phyloP scores from a whole-genome alignment of 805 yeast genomes.

The Pichia insulana region DNA sequence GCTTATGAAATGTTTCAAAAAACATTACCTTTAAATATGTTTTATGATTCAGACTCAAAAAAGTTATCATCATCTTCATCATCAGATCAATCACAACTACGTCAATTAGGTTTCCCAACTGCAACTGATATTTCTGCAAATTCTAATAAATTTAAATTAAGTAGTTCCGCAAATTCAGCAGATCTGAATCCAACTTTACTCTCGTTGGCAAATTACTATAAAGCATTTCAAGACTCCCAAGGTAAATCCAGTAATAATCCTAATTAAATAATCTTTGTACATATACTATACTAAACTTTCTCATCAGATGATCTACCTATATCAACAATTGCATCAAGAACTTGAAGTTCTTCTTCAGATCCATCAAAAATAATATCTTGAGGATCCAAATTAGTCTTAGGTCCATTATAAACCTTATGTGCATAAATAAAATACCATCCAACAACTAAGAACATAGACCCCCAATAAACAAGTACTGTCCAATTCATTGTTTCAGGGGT shows the following conservation, averaged over 20 bases:
- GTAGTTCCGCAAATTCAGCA: slow-evolving; percentile 18
- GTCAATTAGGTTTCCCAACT: background rate
- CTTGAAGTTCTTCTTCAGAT: too few relatives aligned
- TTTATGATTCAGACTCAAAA: slow-evolving; percentile 16
- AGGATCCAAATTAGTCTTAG: slow-evolving; percentile 23
- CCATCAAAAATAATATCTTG: too few relatives aligned
- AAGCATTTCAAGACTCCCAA: slow-evolving; percentile 7
- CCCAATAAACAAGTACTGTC: slow-evolving; percentile 39
- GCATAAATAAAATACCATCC: slow-evolving; percentile 40
- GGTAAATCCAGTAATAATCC: background rate
- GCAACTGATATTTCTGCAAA: slow-evolving; percentile 17
- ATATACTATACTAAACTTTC: too few relatives aligned
- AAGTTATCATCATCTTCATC: slow-evolving; percentile 23
- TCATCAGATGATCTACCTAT: background rate
- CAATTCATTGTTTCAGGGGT: slow-evolving; percentile 41
- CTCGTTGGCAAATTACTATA: slow-evolving; percentile 11
- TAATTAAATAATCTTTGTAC: too few relatives aligned
- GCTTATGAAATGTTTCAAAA: slow-evolving; percentile 87
- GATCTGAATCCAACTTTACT: slow-evolving; percentile 24
- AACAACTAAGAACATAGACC: slow-evolving; percentile 27
- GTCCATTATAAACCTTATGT: slow-evolving; percentile 45
- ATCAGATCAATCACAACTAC: background rate
- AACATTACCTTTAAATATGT: slow-evolving; percentile 55
- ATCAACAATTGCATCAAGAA: background rate
- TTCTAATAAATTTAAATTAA: slow-evolving; percentile 25